Evolutionary conservation across 805 yeast species (phyloP).

Genomic region (Myxozyma sirexii): DNA sequence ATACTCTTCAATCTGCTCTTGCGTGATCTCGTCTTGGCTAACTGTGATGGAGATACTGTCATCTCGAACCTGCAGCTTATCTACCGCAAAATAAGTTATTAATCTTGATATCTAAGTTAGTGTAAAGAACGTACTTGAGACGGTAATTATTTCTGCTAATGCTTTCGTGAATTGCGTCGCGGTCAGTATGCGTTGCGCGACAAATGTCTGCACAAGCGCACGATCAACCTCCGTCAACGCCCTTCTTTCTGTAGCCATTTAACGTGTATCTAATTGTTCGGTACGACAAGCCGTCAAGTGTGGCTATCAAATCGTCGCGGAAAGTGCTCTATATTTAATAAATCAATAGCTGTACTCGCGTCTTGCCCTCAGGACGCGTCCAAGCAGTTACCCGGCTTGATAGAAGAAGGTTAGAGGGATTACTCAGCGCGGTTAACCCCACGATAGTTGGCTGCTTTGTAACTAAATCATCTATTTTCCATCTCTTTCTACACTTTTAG

Average conservation of each 20-base stretch:
- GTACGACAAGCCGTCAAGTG: too few species aligned
- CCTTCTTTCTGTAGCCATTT: neutral
- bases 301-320: neutral
- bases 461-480: neutral
- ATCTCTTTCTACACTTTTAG: neutral
- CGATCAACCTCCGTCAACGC: constrained; percentile 20
- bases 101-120: too few species aligned
- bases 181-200: constrained; percentile 16
- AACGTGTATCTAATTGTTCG: neutral
- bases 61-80: neutral
- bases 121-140: constrained; percentile 23
- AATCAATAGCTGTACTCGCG: too few species aligned
- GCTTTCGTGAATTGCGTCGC: constrained; percentile 11
- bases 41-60: neutral
- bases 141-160: constrained; percentile 18
- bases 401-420: too few species aligned
- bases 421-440: neutral
- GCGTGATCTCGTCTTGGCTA: constrained; percentile 9
- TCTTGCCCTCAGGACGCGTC: too few species aligned
- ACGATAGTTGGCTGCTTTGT: neutral
- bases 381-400: too few species aligned
- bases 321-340: neutral
- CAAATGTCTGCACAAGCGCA: constrained; percentile 25
- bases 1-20: constrained; percentile 22
- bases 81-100: too few species aligned